Conservation (phyloP, 768 basidiomycete genomes). For the Piloderma croceum region DNA sequence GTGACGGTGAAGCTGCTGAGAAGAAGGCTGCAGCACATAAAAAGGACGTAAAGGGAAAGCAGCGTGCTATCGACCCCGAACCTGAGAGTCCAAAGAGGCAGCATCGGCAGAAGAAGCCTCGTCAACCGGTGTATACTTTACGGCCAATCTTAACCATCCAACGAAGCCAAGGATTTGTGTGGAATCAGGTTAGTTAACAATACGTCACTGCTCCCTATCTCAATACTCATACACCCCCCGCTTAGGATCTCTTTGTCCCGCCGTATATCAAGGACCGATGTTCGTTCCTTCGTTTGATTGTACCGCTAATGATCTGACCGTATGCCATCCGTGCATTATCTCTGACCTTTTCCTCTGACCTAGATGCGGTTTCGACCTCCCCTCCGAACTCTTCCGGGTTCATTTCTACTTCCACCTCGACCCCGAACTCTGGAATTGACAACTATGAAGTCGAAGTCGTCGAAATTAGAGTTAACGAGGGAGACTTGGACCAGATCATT, state of each 20-base stretch:
- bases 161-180: constrained; percentile 82
- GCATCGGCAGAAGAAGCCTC: constrained; percentile 50
- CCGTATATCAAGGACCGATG: constrained; percentile 89
- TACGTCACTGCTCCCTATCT: too few relatives aligned
- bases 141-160: constrained; percentile 85
- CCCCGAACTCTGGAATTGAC: constrained; percentile 57
- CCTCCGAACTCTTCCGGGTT: constrained; percentile 66
- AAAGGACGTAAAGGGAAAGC: constrained; percentile 75
- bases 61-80: constrained; percentile 68
- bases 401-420: constrained; percentile 63
- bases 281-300: constrained; percentile 38
- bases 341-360: constrained; percentile 6
- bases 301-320: constrained; percentile 10
- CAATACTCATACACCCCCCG: constrained; percentile 7
- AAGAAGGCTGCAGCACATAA: constrained; percentile 36
- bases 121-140: constrained; percentile 49
- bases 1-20: constrained; percentile 29
- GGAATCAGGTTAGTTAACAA: constrained; percentile 75
- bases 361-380: constrained; percentile 80
- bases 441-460: constrained; percentile 78
- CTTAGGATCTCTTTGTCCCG: constrained; percentile 78
- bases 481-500: constrained; percentile 72
- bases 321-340: constrained; percentile 17
- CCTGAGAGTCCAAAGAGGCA: constrained; percentile 45
- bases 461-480: constrained; percentile 78